A percentile compares a stretch with the other conserved stretches of the same genome.
Evolutionary conservation across 805 yeast genomes (phyloP).

Genomic region (Ogataea ganodermae): DNA sequence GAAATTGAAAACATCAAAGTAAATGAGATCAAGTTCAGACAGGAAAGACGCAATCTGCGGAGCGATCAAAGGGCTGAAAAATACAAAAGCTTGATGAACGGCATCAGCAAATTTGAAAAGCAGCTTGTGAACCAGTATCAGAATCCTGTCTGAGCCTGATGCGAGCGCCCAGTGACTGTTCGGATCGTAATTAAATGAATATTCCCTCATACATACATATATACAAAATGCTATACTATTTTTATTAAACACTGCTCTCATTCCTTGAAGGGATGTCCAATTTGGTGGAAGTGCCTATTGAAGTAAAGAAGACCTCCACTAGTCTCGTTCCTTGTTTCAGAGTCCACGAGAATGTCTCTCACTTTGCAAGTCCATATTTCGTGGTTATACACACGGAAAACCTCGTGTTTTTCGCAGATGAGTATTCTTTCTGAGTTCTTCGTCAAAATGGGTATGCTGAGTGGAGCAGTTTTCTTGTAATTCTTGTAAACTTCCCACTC

Average conservation of each 20-base stretch:
- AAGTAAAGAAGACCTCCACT: slow-evolving; percentile 70
- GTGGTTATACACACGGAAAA: slow-evolving; percentile 73
- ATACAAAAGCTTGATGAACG: slow-evolving; percentile 24
- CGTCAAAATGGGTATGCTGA: slow-evolving; percentile 53
- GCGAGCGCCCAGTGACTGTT: neutral
- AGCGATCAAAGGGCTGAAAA: slow-evolving; percentile 29
- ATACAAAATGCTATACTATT: slow-evolving; percentile 1
- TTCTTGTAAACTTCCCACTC: slow-evolving; percentile 40
- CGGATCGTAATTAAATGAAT: neutral
- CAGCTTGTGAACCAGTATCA: slow-evolving; percentile 18
- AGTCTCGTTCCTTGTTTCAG: slow-evolving; percentile 33
- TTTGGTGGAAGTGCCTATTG: slow-evolving; percentile 58
- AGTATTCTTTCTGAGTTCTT: slow-evolving; percentile 58
- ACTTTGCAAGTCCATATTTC: slow-evolving; percentile 90
- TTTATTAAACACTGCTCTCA: slow-evolving; percentile 1
- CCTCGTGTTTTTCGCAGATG: slow-evolving; percentile 57
- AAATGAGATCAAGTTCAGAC: slow-evolving; percentile 25
- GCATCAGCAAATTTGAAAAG: slow-evolving; percentile 29
- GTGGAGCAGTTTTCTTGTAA: slow-evolving; percentile 15
- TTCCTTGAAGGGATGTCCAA: slow-evolving; percentile 30
- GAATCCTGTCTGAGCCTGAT: neutral
- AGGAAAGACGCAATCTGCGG: slow-evolving; percentile 26
- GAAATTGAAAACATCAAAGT: slow-evolving; percentile 31
- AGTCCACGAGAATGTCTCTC: slow-evolving; percentile 46
- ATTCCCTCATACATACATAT: slow-evolving; percentile 1